A percentile compares a stretch with the other conserved stretches of the same genome.
Conservation (phyloP, 2,329 filamentous ascomycete genomes). For the Hypoxylon sp. region DNA sequence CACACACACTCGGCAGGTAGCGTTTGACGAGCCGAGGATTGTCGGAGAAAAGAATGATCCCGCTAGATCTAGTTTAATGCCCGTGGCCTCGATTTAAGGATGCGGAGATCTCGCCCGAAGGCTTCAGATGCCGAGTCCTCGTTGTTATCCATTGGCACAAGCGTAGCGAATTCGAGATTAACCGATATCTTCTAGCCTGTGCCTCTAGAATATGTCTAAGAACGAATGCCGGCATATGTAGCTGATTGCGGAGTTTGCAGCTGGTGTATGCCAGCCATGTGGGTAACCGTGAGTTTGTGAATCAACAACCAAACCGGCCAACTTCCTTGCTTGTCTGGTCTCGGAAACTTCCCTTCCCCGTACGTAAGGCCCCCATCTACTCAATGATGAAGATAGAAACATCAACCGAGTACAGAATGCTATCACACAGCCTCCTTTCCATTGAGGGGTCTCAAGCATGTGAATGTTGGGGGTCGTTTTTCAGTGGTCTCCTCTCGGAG, state of each 20-base stretch:
- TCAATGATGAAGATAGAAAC: constrained; percentile 41
- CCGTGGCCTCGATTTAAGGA: background rate
- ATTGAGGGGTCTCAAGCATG: constrained; percentile 14
- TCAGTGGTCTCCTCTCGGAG: constrained; percentile 65
- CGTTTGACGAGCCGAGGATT: background rate
- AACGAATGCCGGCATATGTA: constrained; percentile 27
- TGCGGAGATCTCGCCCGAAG: constrained; percentile 8
- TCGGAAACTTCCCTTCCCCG: constrained; percentile 40
- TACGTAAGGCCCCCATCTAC: constrained; percentile 39
- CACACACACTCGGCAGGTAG: constrained; percentile 6
- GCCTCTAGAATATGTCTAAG: constrained; percentile 11
- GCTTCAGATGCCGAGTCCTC: constrained; percentile 1
- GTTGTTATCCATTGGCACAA: constrained; percentile 1
- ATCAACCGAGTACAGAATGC: constrained; percentile 40
- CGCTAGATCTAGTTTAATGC: no score
- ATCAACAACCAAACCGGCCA: constrained; percentile 31
- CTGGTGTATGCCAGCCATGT: constrained; percentile 38
- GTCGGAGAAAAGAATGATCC: constrained; percentile 1
- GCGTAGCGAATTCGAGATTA: constrained; percentile 8
- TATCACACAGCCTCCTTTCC: constrained; percentile 23
- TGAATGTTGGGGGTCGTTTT: constrained; percentile 16
- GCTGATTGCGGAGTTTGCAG: constrained; percentile 35
- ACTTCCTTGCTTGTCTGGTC: constrained; percentile 29
- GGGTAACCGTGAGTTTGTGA: constrained; percentile 41
- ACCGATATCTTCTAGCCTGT: constrained; percentile 8